Evolutionary conservation across 2,329 filamentous ascomycete genomes (phyloP).

Genomic region (Beauveria caledonica): DNA sequence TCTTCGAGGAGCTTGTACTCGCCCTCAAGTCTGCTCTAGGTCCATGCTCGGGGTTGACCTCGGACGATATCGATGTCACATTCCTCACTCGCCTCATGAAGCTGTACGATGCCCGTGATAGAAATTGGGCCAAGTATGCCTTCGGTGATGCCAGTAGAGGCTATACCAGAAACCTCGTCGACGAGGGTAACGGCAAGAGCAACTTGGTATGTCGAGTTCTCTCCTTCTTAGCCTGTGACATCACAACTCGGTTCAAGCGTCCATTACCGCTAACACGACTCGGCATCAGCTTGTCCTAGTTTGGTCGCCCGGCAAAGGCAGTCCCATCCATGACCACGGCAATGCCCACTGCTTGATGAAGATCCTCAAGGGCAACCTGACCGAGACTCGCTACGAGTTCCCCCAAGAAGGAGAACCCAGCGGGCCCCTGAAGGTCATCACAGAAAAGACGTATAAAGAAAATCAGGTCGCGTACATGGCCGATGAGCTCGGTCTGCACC

Average conservation of each 20-base stretch:
- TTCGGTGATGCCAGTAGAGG: conserved; percentile 59
- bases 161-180: conserved; percentile 85
- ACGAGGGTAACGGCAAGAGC: conserved; percentile 76
- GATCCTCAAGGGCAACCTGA: conserved; percentile 68
- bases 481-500: conserved; percentile 79
- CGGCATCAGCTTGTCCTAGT: conserved; percentile 66
- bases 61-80: conserved; percentile 68
- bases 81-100: conserved; percentile 67
- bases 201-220: conserved; percentile 49
- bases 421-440: conserved; percentile 54
- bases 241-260: background rate
- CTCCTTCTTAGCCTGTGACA: background rate
- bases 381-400: conserved; percentile 74
- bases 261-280: background rate
- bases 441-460: conserved; percentile 57
- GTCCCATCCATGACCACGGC: conserved; percentile 80
- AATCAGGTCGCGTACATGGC: conserved; percentile 86
- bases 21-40: conserved; percentile 69
- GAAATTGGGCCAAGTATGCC: conserved; percentile 69
- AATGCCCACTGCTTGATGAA: conserved; percentile 93
- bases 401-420: conserved; percentile 43
- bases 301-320: conserved; percentile 78
- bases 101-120: conserved; percentile 58
- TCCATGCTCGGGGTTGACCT: conserved; percentile 72
- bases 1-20: conserved; percentile 63